Percentiles rank a stretch among this genome's conserved stretches.
These are phyloP conservation scores for Ramalina intermedia DNA, from an alignment of 495 filamentous ascomycete species.

Conservation along the genomic window DNA sequence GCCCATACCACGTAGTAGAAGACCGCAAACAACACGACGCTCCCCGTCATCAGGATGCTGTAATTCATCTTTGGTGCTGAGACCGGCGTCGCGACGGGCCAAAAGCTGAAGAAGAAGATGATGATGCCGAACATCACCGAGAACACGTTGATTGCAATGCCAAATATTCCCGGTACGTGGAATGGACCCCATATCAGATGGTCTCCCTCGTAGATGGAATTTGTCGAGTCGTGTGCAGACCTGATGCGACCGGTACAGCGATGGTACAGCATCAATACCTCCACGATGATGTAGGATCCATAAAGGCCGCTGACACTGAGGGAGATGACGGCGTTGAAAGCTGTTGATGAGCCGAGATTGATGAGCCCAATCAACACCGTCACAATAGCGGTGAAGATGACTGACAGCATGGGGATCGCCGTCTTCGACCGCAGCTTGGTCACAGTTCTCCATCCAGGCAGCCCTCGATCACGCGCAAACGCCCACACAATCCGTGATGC, in stretches of 20 bases:
- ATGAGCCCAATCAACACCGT: slow-evolving; percentile 30
- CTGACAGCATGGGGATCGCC: slow-evolving; percentile 25
- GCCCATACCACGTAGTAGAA: slow-evolving; percentile 29
- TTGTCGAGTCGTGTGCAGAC: slow-evolving; percentile 9
- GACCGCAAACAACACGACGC: slow-evolving; percentile 28
- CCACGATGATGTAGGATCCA: slow-evolving; percentile 29
- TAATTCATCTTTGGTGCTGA: slow-evolving; percentile 29
- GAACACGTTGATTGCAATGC: slow-evolving; percentile 29
- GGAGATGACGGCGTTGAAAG: slow-evolving; percentile 32
- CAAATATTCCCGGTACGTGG: slow-evolving; percentile 28
- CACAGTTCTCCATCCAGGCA: slow-evolving; percentile 31
- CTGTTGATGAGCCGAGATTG: slow-evolving; percentile 30
- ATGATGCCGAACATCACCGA: slow-evolving; percentile 23
- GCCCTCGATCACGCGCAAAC: slow-evolving; percentile 37
- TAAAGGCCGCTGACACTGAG: slow-evolving; percentile 30
- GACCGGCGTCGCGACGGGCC: slow-evolving; percentile 24
- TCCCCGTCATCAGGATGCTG: slow-evolving; percentile 26
- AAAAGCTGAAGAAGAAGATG: slow-evolving; percentile 33
- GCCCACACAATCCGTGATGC: slow-evolving; percentile 40
- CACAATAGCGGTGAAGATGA: slow-evolving; percentile 24
- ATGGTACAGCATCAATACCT: slow-evolving; percentile 32
- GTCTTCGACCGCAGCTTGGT: slow-evolving; percentile 27
- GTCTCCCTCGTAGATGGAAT: slow-evolving; percentile 13
- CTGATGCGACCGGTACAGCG: slow-evolving; percentile 26
- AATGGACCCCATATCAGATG: slow-evolving; percentile 34